A percentile compares a stretch with the other conserved stretches of the same genome.
Conservation (phyloP, 1,284 basidiomycete genomes). For the Cutaneotrichosporon arboriforme region DNA sequence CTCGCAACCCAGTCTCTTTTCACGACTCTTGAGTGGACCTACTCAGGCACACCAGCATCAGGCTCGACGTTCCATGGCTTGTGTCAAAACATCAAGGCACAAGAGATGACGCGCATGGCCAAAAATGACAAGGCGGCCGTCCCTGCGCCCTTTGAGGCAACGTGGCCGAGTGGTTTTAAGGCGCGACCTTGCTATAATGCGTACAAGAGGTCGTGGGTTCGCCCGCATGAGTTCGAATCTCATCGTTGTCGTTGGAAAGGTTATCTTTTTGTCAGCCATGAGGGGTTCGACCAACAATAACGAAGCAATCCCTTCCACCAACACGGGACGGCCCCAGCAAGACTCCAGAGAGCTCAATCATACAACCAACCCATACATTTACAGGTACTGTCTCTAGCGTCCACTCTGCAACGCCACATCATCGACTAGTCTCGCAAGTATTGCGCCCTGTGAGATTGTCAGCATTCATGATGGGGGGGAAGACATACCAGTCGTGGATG, state of each 20-base stretch:
- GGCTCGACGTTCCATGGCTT: no score
- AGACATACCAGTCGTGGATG: constrained; percentile 61
- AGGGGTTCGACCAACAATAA: background rate
- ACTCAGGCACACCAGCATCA: background rate
- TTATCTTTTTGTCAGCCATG: background rate
- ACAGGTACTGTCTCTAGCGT: no score
- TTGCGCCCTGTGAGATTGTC: constrained; percentile 34
- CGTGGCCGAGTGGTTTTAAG: background rate
- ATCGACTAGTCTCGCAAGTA: constrained; percentile 38
- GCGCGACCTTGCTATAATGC: background rate
- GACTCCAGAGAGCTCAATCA: no score
- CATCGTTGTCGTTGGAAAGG: background rate
- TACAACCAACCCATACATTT: no score
- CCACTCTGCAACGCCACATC: background rate
- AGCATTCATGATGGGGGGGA: no score
- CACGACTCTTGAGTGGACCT: no score
- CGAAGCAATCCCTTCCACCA: background rate
- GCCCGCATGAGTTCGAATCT: no score
- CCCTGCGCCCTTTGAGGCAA: background rate
- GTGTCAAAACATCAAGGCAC: background rate
- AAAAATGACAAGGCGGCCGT: no score
- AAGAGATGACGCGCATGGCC: no score
- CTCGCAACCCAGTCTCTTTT: no score
- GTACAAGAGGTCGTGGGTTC: no score
- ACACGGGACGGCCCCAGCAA: no score